These are phyloP conservation scores for Alternaria infectoria DNA, from an alignment of 2,329 filamentous ascomycete species.

Conservation along the genomic window DNA sequence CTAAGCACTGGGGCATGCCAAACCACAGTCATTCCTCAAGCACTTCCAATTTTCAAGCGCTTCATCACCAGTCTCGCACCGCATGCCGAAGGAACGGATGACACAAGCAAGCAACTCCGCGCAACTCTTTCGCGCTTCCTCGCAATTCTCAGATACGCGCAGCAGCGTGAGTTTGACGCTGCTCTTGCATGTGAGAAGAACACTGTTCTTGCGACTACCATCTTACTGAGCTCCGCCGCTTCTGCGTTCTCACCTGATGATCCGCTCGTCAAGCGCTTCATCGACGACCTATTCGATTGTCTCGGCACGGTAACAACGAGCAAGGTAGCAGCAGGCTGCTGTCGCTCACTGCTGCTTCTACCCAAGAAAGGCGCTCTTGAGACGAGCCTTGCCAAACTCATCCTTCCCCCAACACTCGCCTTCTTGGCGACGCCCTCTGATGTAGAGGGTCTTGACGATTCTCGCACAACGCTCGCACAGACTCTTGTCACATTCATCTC, in stretches of 20 bases:
- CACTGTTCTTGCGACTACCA: slow-evolving; percentile 82
- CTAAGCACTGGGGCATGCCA: slow-evolving; percentile 88
- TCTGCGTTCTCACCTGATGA: slow-evolving; percentile 77
- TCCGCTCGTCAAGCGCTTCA: slow-evolving; percentile 73
- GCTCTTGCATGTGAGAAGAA: slow-evolving; percentile 93
- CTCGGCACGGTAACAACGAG: slow-evolving; percentile 81
- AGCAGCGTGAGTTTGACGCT: slow-evolving; percentile 76
- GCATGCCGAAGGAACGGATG: slow-evolving; percentile 50
- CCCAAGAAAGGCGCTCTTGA: slow-evolving; percentile 52
- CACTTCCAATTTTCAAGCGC: slow-evolving; percentile 87
- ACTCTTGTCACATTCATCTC: slow-evolving; percentile 76
- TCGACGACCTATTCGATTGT: slow-evolving; percentile 85
- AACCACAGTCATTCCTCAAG: slow-evolving; percentile 84
- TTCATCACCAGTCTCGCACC: slow-evolving; percentile 79
- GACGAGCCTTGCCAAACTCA: slow-evolving; percentile 72
- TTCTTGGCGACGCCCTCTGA: slow-evolving; percentile 71
- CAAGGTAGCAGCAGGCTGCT: slow-evolving; percentile 88
- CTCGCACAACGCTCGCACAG: slow-evolving; percentile 72
- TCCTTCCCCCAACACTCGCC: slow-evolving; percentile 75
- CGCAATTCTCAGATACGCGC: slow-evolving; percentile 76
- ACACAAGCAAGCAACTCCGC: slow-evolving; percentile 73
- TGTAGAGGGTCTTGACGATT: slow-evolving; percentile 80
- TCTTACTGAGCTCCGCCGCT: slow-evolving; percentile 82
- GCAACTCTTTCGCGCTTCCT: slow-evolving; percentile 84
- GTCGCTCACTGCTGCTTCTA: slow-evolving; percentile 80